Percentiles rank a stretch among this genome's conserved stretches.
phyloP scores from a whole-genome alignment of 2,329 filamentous ascomycete species.

The Paecilomyces sp. region DNA sequence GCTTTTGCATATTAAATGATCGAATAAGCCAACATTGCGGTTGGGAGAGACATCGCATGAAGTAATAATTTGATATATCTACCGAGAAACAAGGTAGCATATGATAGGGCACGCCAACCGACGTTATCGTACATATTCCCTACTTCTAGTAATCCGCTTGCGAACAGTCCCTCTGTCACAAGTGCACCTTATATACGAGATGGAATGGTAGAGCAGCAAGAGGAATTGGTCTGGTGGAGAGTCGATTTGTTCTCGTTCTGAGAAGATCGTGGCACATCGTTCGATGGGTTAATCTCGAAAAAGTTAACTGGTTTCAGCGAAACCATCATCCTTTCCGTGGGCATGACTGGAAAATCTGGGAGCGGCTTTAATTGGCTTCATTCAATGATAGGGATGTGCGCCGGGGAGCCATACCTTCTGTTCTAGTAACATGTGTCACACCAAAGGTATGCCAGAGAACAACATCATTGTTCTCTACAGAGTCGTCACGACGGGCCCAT shows the following conservation, averaged over 20 bases:
- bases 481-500: constrained; percentile 42
- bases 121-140: too few relatives aligned
- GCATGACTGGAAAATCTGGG: constrained; percentile 65
- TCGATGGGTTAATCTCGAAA: constrained; percentile 44
- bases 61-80: too few relatives aligned
- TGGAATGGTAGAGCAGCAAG: too few relatives aligned
- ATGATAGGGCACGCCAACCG: too few relatives aligned
- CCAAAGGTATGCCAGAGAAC: constrained; percentile 24
- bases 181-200: too few relatives aligned
- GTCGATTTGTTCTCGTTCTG: constrained; percentile 37
- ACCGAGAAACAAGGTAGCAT: too few relatives aligned
- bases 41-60: too few relatives aligned
- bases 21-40: too few relatives aligned
- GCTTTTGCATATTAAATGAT: too few relatives aligned
- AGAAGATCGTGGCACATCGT: constrained; percentile 38
- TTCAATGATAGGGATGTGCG: constrained; percentile 45
- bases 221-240: constrained; percentile 13
- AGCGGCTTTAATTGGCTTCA: constrained; percentile 50
- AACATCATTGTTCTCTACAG: constrained; percentile 41
- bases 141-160: too few relatives aligned
- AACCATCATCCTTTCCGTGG: constrained; percentile 47
- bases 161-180: too few relatives aligned
- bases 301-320: constrained; percentile 46
- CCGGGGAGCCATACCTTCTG: constrained; percentile 11
- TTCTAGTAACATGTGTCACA: constrained; percentile 21